These are phyloP conservation scores for Magnaporthiopsis rhizophila DNA, from an alignment of 2,329 filamentous ascomycete species.

Conservation along the genomic window DNA sequence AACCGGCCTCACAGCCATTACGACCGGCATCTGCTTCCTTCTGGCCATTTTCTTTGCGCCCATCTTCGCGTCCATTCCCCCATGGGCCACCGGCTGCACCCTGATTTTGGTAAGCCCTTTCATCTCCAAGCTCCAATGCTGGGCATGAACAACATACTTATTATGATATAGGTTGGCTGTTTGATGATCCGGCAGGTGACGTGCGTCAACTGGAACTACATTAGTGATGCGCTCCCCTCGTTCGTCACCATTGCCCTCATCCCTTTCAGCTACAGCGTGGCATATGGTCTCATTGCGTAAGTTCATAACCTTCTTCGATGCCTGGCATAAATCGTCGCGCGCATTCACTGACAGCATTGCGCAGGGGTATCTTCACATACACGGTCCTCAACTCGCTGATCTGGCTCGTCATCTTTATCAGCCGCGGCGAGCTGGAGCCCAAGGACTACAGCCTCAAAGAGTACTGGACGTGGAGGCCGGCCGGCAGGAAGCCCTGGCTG, in stretches of 20 bases:
- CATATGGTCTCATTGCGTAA: slow-evolving; percentile 67
- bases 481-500: slow-evolving; percentile 39
- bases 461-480: slow-evolving; percentile 46
- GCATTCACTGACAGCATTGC: neutral
- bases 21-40: slow-evolving; percentile 62
- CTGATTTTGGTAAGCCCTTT: slow-evolving; percentile 50
- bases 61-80: slow-evolving; percentile 68
- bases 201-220: slow-evolving; percentile 69
- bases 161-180: slow-evolving; percentile 50
- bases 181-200: slow-evolving; percentile 71
- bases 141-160: slow-evolving; percentile 6
- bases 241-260: slow-evolving; percentile 70
- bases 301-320: slow-evolving; percentile 17
- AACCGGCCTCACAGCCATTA: slow-evolving; percentile 64
- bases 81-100: slow-evolving; percentile 70
- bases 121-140: neutral
- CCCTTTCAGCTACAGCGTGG: slow-evolving; percentile 71
- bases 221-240: slow-evolving; percentile 67
- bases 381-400: slow-evolving; percentile 40
- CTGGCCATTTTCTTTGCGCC: slow-evolving; percentile 68
- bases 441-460: slow-evolving; percentile 46
- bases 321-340: neutral
- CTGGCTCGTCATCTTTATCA: slow-evolving; percentile 34
- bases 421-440: slow-evolving; percentile 35
- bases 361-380: slow-evolving; percentile 46